Evolutionary conservation across 192 early-diverging fungal species (phyloP), one percentile per base, ranked within the genome.

Genomic region (Rhizoclosmatium globosum): DNA sequence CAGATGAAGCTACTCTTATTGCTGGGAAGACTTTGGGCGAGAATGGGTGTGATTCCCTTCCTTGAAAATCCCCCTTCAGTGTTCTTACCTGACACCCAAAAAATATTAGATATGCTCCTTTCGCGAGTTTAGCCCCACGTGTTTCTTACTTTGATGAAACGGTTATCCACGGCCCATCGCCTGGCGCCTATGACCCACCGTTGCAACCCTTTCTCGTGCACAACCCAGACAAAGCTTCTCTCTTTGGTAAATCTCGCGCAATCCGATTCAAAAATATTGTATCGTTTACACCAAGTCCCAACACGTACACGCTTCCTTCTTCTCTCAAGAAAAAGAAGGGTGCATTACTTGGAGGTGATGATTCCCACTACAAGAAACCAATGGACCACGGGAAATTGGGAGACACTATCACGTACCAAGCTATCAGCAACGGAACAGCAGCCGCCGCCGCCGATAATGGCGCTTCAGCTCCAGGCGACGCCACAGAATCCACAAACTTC

Each of bases 51-150:
- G n/a, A 17, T 17, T 13, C 31, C 31, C 23, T 64, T 65, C 45
- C 38, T 53, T 62, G 23, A 39, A 62, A 6, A 62, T 62, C 21
- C 60, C 6, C 31, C 53, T 56, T n/a, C 53, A 56, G 53, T n/a
- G 53, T n/a, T 64, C 67, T 39, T 73, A 68, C 61, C 1, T 43
- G 7, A 6, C 53, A 56, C 53, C 11, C 11, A 56, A 56, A 56
- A 56, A 9, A n/a, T n/a, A n/a, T 19, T 58, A 89, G 88, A 17
- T 89, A 89, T 53, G 88, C 88, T 1, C 88, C 88, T 4, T 89
- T 89, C 67, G 64, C 86, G 9, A 86, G 85, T 31, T 82, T 89
- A 1, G 81, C 88, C 3, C 85, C 85, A 2, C 82, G 88, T 4
- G 70, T 61, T 9, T 89, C 84, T 1, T 80, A 78, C 56, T 89